Evolutionary conservation across 768 basidiomycete species (phyloP), one percentile per base, ranked within the genome.

Genomic region (Exsudoporus frostii): DNA sequence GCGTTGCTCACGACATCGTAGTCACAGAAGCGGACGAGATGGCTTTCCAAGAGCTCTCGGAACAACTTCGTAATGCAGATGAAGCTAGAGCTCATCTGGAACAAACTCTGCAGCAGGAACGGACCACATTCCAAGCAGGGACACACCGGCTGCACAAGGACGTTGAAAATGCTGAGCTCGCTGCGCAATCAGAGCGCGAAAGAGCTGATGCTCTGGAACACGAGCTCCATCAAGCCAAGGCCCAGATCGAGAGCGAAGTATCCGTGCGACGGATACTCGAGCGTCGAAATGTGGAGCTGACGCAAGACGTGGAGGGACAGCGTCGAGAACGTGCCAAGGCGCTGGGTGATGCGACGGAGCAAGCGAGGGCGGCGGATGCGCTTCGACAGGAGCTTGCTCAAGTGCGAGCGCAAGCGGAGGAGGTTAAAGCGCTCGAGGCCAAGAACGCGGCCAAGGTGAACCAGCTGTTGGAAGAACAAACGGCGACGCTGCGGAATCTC

Each of bases 1-100:
- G 38, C 6, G 11, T 46, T 15, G 29, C 33, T 68, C 29, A 66
- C 25, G 27, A 34, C 45, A 14, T 45, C 19, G 15, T 58, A 91
- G 89, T 83, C 20, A 79, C 82, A 4, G 87, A 88, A 65, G 83
- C 80, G n/a, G 86, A 88, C 50, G 87, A 88, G 50, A 80, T 84
- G 55, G 84, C 83, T 20, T 86, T 87, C 62, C 81, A 84, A 50
- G 89, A 90, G 56, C 74, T 91, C 5, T 73, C 82, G 7, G 79
- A 86, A 52, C 85, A 88, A 57, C 78, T 94, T 15, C 82, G 78
- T 1, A 74, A 75, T 4, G 66, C 80, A 1, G 80, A 85, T 59
- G 81, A 85, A 50, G 75, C 78, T 17, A 83, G 82, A 51, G 61
- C 66, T 1, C 79, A 76, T 29, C 80, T 83, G 54, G 89, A 90